Evolutionary conservation across 805 yeast genomes (phyloP).

Genomic region (Nematodospora valgi): DNA sequence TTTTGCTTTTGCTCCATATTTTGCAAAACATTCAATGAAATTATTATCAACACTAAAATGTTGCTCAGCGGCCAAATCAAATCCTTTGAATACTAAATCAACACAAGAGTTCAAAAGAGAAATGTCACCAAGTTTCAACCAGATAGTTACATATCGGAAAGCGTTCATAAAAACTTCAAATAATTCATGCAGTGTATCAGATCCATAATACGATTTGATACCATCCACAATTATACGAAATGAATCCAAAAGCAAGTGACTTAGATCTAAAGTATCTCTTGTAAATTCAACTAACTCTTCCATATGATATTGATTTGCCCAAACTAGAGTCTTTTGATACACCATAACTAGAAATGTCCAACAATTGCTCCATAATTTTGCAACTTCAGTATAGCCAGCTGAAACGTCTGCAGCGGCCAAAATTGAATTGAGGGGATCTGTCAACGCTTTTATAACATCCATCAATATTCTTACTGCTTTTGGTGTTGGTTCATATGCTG

Average conservation of each 20-base stretch:
- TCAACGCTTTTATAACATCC: conserved; percentile 64
- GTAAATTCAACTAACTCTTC: conserved; percentile 73
- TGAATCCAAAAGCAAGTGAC: conserved; percentile 64
- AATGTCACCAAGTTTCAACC: conserved; percentile 81
- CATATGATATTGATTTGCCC: conserved; percentile 68
- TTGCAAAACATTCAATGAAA: conserved; percentile 55
- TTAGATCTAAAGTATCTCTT: conserved; percentile 78
- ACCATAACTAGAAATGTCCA: conserved; percentile 76
- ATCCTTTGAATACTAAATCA: conserved; percentile 58
- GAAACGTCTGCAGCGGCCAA: conserved; percentile 17
- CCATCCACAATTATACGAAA: conserved; percentile 42
- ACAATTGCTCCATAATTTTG: conserved; percentile 57
- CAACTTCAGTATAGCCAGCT: conserved; percentile 14
- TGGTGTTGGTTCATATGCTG: conserved; percentile 69
- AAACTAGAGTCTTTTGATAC: conserved; percentile 60
- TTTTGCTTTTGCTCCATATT: conserved; percentile 63
- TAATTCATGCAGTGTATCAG: conserved; percentile 19
- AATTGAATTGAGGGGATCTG: conserved; percentile 66
- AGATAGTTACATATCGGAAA: conserved; percentile 63
- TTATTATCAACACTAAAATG: conserved; percentile 48
- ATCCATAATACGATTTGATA: conserved; percentile 9
- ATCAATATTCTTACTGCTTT: conserved; percentile 68
- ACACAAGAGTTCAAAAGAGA: conserved; percentile 74
- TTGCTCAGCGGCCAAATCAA: conserved; percentile 60
- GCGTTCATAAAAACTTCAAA: conserved; percentile 57